These are phyloP conservation scores for Potentilla sterilis DNA, from an alignment of 306 rosid genomes.

Conservation along the genomic window DNA sequence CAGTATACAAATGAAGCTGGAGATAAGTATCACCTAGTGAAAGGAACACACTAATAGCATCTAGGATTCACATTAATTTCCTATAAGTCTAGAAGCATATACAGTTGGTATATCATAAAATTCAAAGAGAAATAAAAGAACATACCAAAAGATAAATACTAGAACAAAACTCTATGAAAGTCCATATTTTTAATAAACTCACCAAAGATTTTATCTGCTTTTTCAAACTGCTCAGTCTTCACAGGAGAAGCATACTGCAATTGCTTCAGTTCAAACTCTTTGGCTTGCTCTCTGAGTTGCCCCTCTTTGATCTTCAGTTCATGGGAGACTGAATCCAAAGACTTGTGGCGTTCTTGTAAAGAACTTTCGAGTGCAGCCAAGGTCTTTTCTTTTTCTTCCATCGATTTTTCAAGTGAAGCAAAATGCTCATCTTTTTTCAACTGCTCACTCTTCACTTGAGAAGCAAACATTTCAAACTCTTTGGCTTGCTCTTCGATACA, in stretches of 20 bases:
- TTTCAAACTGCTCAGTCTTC: neutral
- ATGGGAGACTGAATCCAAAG: neutral
- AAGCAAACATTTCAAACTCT: no score
- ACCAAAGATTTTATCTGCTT: constrained; percentile 37
- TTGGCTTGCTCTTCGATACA: no score
- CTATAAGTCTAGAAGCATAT: neutral
- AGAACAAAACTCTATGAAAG: neutral
- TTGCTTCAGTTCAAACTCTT: constrained; percentile 22
- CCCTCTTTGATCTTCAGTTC: neutral
- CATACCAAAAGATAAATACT: neutral
- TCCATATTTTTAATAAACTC: neutral
- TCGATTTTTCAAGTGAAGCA: no score
- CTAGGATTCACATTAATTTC: neutral
- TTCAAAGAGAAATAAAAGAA: neutral
- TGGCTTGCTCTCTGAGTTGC: neutral
- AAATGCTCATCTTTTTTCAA: no score
- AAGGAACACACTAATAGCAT: constrained; percentile 4
- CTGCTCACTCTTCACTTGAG: no score
- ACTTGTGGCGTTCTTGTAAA: no score
- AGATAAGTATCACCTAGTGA: neutral
- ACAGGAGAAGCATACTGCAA: constrained; percentile 16
- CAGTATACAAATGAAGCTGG: neutral
- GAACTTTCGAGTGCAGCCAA: no score
- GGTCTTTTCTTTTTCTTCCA: no score
- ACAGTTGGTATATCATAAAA: constrained; percentile 11